Conservation (phyloP, 306 rosid genomes). For the Malus fusca region DNA sequence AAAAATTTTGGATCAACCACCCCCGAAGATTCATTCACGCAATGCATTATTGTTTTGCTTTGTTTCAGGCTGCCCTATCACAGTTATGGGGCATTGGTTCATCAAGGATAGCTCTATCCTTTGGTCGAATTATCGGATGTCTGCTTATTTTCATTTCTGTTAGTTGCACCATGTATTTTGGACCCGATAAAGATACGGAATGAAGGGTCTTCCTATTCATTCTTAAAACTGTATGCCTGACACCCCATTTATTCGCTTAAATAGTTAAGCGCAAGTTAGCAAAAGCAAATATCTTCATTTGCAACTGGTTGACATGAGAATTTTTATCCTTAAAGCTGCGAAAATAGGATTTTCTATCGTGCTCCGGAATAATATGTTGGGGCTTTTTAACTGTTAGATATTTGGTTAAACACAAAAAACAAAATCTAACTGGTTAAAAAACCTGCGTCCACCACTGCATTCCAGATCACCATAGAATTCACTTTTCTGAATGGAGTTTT, state of each 20-base stretch:
- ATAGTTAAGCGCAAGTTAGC: not conserved
- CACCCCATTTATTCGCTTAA: not conserved
- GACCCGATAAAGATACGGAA: constrained; percentile 67
- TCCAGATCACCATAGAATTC: too few species aligned
- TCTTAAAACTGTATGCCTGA: not conserved
- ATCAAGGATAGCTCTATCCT: constrained; percentile 35
- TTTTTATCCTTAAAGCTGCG: too few species aligned
- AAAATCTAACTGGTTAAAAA: too few species aligned
- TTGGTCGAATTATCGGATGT: constrained; percentile 49
- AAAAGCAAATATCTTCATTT: not conserved
- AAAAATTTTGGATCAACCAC: too few species aligned
- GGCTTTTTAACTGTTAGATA: too few species aligned
- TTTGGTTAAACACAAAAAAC: too few species aligned
- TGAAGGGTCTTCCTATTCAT: constrained; percentile 10
- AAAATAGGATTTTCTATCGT: too few species aligned
- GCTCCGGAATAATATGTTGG: too few species aligned
- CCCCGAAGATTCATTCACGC: not conserved
- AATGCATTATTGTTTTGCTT: not conserved
- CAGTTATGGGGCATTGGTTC: constrained; percentile 52
- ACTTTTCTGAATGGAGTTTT: too few species aligned
- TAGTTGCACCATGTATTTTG: constrained; percentile 57
- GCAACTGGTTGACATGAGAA: too few species aligned
- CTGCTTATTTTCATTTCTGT: constrained; percentile 52
- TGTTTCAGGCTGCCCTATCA: constrained; percentile 52
- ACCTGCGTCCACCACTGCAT: too few species aligned